Conservation (phyloP, 179 eudicot genomes). For the Corrigiola litoralis region DNA sequence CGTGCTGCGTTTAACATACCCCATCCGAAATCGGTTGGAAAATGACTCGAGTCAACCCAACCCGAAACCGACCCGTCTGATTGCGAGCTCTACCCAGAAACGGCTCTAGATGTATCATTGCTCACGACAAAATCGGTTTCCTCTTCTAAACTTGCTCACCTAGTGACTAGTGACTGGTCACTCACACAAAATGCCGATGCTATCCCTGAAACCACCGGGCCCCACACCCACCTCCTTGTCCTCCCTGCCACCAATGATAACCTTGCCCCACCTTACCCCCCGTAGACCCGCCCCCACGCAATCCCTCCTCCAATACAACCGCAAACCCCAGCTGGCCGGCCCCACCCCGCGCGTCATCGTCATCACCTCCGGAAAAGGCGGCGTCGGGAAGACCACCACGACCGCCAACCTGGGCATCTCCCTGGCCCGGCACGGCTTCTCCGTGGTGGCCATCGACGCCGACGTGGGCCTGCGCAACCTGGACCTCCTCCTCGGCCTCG, state of each 20-base stretch:
- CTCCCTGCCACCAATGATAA: neutral
- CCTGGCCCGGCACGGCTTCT: slow-evolving; percentile 83
- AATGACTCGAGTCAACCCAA: too few species aligned
- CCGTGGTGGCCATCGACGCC: slow-evolving; percentile 91
- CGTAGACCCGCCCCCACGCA: slow-evolving; percentile 16
- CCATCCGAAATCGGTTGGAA: too few species aligned
- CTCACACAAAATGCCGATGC: too few species aligned
- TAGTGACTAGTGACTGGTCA: too few species aligned
- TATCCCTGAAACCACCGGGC: neutral
- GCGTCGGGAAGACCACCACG: slow-evolving; percentile 98
- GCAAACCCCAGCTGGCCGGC: slow-evolving; percentile 85
- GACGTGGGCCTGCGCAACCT: slow-evolving; percentile 96
- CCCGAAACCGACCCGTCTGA: neutral
- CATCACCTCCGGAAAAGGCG: slow-evolving; percentile 97
- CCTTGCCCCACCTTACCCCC: neutral
- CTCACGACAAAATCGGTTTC: too few species aligned
- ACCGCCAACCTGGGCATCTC: slow-evolving; percentile 95
- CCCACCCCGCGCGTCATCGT: slow-evolving; percentile 85
- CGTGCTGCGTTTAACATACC: too few species aligned
- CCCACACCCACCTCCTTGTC: neutral
- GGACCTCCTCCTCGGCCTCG: slow-evolving; percentile 88
- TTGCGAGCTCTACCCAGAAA: too few species aligned
- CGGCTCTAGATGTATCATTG: too few species aligned
- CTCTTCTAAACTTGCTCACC: too few species aligned
- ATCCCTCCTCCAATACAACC: slow-evolving; percentile 64